phyloP scores from a whole-genome alignment of 148 eudicot genomes.

The Oxyria digyna region DNA sequence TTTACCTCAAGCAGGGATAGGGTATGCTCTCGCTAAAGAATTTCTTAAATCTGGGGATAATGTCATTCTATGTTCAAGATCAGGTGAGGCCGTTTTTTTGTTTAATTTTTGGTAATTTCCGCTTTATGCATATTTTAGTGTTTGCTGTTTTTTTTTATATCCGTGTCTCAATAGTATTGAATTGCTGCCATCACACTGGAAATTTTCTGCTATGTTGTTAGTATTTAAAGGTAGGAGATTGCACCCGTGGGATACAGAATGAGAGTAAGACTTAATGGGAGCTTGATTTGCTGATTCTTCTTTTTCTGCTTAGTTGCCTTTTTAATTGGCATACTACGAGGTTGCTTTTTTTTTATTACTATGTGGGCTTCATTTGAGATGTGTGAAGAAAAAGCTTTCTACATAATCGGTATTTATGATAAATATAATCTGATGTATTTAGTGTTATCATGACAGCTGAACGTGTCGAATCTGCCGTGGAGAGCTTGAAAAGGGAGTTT shows the following conservation, averaged over 20 bases:
- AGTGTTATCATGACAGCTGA: conserved; percentile 31
- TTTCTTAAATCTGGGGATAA: conserved; percentile 82
- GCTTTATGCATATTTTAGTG: neutral
- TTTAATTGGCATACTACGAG: neutral
- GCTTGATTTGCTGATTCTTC: neutral
- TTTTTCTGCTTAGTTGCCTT: neutral
- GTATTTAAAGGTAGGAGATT: neutral
- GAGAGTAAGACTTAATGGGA: neutral
- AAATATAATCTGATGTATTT: neutral
- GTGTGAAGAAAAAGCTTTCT: neutral
- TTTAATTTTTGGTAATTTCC: neutral
- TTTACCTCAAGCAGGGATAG: conserved; percentile 49
- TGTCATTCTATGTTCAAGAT: conserved; percentile 79
- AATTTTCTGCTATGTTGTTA: neutral
- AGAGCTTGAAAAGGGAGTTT: conserved; percentile 47
- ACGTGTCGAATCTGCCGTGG: conserved; percentile 61
- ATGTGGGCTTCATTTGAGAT: neutral
- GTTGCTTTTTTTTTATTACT: neutral
- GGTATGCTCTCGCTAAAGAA: conserved; percentile 87
- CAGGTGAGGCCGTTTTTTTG: conserved; percentile 33
- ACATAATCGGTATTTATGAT: neutral
- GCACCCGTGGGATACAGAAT: neutral
- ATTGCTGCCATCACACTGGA: neutral
- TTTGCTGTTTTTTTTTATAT: neutral
- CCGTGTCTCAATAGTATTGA: neutral